Conservation (phyloP, 2,329 filamentous ascomycete genomes). For the Microsporum ferrugineum region DNA sequence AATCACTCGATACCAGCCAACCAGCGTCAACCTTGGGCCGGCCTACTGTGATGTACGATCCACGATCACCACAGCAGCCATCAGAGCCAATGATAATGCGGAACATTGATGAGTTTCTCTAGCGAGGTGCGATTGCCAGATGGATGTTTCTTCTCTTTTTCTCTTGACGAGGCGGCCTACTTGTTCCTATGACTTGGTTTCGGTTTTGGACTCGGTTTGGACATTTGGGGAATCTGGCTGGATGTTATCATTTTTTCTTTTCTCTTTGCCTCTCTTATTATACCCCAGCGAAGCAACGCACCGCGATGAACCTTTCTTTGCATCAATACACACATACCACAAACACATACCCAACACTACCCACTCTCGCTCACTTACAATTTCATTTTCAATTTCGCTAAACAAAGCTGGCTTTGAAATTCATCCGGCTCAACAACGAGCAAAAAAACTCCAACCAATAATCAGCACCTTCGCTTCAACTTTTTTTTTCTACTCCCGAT, state of each 20-base stretch:
- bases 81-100: constrained; percentile 33
- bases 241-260: background rate
- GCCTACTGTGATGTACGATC: constrained; percentile 21
- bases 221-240: background rate
- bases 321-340: background rate
- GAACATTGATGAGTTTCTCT: constrained; percentile 37
- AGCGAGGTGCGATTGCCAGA: constrained; percentile 10
- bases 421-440: background rate
- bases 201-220: background rate
- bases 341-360: background rate
- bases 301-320: background rate
- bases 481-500: constrained; percentile 1
- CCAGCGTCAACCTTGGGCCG: constrained; percentile 1
- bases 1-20: background rate
- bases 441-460: background rate
- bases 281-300: constrained; percentile 1
- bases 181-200: background rate
- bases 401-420: background rate
- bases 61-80: constrained; percentile 31
- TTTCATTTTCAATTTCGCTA: background rate
- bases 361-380: background rate
- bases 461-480: constrained; percentile 10
- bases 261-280: background rate
- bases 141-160: background rate
- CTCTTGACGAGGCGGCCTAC: background rate